Conservation (phyloP, 345 rosid genomes). For the Hibiscus trionum region DNA sequence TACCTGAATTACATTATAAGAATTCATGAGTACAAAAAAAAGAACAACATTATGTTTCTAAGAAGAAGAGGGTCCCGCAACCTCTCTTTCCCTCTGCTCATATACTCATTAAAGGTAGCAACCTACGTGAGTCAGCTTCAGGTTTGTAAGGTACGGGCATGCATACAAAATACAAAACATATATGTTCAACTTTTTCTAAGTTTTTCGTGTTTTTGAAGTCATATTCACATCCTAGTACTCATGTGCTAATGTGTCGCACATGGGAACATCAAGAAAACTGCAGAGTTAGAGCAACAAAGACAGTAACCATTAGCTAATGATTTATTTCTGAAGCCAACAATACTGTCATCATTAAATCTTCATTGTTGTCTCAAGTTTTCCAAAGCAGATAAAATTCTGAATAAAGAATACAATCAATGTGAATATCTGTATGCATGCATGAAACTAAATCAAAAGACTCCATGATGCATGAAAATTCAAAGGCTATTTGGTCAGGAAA, state of each 20-base stretch:
- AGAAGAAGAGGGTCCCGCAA: neutral
- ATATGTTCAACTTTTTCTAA: too few species aligned
- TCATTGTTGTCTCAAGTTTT: neutral
- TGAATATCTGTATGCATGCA: neutral
- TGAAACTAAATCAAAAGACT: neutral
- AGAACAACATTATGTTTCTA: neutral
- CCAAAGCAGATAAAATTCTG: neutral
- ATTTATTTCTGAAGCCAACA: neutral
- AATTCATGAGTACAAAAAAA: neutral
- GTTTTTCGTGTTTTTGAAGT: too few species aligned
- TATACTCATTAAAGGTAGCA: too few species aligned
- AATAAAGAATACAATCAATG: too few species aligned
- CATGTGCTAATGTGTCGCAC: too few species aligned
- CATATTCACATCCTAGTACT: too few species aligned
- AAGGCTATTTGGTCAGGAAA: neutral
- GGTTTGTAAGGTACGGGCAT: neutral
- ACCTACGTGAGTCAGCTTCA: neutral
- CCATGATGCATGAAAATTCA: neutral
- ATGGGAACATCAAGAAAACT: too few species aligned
- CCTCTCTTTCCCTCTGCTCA: too few species aligned
- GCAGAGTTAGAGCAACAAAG: too few species aligned
- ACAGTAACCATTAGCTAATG: neutral
- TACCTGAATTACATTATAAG: neutral
- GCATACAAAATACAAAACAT: too few species aligned
- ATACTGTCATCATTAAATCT: neutral